A percentile compares a stretch with the other conserved stretches of the same genome.
Conservation (phyloP, 441 rosid genomes). For the Lepidium campestre region DNA sequence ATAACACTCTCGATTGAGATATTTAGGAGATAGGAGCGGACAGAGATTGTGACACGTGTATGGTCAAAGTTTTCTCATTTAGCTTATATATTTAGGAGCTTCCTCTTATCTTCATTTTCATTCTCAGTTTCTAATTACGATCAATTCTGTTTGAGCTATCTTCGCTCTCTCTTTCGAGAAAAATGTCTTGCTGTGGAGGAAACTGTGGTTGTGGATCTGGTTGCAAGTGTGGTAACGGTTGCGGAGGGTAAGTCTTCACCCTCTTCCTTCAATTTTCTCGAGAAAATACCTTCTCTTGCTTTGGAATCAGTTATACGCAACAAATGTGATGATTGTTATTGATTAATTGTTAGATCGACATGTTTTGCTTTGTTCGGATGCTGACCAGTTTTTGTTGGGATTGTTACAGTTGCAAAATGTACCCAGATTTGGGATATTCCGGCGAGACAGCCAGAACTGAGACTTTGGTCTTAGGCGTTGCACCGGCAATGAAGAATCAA, state of each 20-base stretch:
- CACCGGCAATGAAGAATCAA: conserved; percentile 42
- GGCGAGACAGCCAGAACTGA: conserved; percentile 36
- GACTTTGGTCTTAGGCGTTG: conserved; percentile 42
- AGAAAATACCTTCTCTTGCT: neutral
- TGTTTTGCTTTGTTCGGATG: neutral
- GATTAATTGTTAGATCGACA: no score
- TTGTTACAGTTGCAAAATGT: conserved; percentile 26
- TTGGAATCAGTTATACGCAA: neutral
- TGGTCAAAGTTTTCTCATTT: neutral
- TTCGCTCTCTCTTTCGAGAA: neutral
- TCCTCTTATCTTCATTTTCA: neutral
- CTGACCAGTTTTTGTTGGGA: neutral
- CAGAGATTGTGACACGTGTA: conserved; percentile 17
- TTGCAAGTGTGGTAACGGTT: conserved; percentile 34
- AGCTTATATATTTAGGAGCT: conserved; percentile 5
- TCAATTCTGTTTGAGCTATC: neutral
- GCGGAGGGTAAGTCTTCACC: conserved; percentile 27
- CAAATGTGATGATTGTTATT: no score
- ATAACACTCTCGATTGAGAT: neutral
- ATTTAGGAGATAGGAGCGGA: conserved; percentile 17
- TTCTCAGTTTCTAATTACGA: neutral
- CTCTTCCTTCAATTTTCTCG: neutral
- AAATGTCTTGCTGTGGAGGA: conserved; percentile 35
- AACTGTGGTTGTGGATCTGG: conserved; percentile 36
- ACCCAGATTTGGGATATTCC: conserved; percentile 27